Conservation (phyloP, 768 basidiomycete species). For the Kwoniella dejecticola region DNA sequence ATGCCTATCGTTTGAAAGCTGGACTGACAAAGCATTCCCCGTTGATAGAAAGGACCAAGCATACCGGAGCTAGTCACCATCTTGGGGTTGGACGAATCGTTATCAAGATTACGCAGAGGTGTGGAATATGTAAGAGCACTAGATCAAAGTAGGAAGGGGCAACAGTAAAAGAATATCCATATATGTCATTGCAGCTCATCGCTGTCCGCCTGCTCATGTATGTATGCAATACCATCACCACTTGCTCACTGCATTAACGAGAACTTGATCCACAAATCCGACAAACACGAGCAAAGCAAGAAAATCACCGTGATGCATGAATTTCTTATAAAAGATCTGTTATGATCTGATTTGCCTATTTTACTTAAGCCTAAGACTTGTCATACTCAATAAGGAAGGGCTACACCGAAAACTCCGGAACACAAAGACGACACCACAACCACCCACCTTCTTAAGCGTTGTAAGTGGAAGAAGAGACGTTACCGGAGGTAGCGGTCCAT, state of each 20-base stretch:
- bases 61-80: constrained; percentile 58
- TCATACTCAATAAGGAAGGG: not conserved
- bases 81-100: constrained; percentile 52
- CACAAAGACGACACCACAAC: no score
- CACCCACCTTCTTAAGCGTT: constrained; percentile 58
- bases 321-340: no score
- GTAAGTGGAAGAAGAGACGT: constrained; percentile 83
- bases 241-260: no score
- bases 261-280: no score
- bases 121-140: constrained; percentile 24
- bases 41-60: constrained; percentile 58
- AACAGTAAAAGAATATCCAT: not conserved
- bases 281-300: no score
- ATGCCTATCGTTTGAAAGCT: no score
- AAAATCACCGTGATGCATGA: not conserved
- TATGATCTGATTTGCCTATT: not conserved
- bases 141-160: constrained; percentile 1
- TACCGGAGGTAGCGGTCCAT: constrained; percentile 98
- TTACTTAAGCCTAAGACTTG: not conserved
- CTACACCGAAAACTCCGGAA: constrained; percentile 19
- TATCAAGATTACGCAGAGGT: constrained; percentile 33
- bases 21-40: not conserved
- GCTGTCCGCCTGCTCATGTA: no score
- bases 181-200: no score
- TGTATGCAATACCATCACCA: no score